A percentile compares a stretch with the other conserved stretches of the same genome.
Evolutionary conservation across 169 alveolate species (phyloP).

Genomic region (Babesia divergens): DNA sequence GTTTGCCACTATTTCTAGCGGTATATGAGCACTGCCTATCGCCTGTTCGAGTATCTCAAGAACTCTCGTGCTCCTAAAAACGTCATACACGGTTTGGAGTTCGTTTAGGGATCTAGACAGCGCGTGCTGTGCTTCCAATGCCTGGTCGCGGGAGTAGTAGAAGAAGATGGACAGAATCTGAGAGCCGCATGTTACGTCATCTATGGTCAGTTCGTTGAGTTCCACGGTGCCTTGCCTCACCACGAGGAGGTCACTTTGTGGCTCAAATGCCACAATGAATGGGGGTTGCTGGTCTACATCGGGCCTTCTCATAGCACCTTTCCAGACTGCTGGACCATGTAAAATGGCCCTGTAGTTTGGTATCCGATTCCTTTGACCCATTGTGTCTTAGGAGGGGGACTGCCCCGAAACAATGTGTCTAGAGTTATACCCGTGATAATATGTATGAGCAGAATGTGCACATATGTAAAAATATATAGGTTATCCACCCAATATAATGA

Average conservation of each 20-base stretch:
- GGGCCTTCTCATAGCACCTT: conserved; percentile 13
- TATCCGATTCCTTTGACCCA: not conserved
- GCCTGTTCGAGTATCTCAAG: conserved; percentile 29
- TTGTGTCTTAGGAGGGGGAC: no score
- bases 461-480: not conserved
- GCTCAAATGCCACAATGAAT: conserved; percentile 56
- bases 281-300: conserved; percentile 30
- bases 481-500: not conserved
- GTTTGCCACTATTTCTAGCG: conserved; percentile 41
- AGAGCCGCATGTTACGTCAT: conserved; percentile 10
- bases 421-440: not conserved
- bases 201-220: conserved; percentile 7
- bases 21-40: conserved; percentile 29
- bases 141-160: conserved; percentile 21
- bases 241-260: conserved; percentile 20
- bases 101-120: conserved; percentile 29
- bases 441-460: not conserved
- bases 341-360: conserved; percentile 44
- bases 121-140: conserved; percentile 26
- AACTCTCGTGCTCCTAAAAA: conserved; percentile 31
- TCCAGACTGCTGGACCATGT: conserved; percentile 65
- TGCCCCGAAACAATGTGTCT: no score
- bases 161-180: conserved; percentile 52
- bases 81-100: conserved; percentile 18
- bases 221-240: conserved; percentile 50